These are phyloP conservation scores for Fusarium udum DNA, from an alignment of 2,329 filamentous ascomycete species.

Conservation along the genomic window DNA sequence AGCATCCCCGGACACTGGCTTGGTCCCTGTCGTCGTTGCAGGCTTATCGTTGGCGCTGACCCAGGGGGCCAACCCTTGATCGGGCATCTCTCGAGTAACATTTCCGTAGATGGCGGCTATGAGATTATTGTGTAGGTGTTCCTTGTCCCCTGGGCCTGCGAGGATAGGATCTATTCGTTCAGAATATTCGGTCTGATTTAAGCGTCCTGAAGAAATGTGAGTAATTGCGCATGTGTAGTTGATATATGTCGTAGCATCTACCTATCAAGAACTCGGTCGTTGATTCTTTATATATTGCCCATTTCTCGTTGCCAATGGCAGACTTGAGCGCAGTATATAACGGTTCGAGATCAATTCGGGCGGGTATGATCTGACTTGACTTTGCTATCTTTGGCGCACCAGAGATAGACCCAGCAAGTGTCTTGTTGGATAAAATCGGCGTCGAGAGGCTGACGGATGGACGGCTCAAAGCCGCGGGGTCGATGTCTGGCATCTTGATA, in stretches of 20 bases:
- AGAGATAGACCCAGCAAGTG: conserved; percentile 63
- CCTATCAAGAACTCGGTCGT: conserved; percentile 71
- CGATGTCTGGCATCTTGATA: conserved; percentile 72
- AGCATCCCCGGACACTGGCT: conserved; percentile 72
- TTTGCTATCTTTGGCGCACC: conserved; percentile 63
- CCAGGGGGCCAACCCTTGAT: conserved; percentile 74
- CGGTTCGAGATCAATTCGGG: conserved; percentile 74
- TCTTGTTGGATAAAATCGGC: conserved; percentile 66
- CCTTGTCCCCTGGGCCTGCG: conserved; percentile 65
- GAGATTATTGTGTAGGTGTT: conserved; percentile 74
- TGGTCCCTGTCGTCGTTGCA: conserved; percentile 63
- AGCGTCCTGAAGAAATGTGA: conserved; percentile 60
- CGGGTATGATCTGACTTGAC: conserved; percentile 69
- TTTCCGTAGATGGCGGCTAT: conserved; percentile 74
- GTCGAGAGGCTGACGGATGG: conserved; percentile 67
- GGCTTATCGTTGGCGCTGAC: conserved; percentile 78
- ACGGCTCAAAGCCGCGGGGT: conserved; percentile 74
- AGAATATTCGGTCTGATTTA: conserved; percentile 70
- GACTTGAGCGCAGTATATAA: conserved; percentile 70
- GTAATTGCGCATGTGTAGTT: conserved; percentile 20
- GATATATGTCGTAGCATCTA: conserved; percentile 45
- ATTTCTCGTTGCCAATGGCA: conserved; percentile 68
- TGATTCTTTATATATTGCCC: conserved; percentile 71
- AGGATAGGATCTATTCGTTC: conserved; percentile 69
- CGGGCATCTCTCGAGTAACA: conserved; percentile 74